These are phyloP conservation scores for Coemansia sp. DNA, from an alignment of 192 early-diverging fungal genomes.

Conservation along the genomic window DNA sequence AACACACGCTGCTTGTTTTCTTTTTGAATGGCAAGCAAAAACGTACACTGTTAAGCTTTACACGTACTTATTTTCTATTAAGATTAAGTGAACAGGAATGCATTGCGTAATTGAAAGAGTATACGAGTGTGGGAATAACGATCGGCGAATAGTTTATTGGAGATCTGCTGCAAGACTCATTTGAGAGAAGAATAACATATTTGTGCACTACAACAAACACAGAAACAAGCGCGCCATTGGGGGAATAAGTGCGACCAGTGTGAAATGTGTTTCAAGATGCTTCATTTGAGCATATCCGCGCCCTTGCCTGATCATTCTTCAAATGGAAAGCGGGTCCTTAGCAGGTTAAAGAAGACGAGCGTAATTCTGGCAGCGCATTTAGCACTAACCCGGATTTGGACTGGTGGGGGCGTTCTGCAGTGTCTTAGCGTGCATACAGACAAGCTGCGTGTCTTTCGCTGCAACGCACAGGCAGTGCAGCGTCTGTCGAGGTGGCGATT, in stretches of 20 bases:
- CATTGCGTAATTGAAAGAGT: neutral
- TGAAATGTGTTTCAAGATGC: neutral
- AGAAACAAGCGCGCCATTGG: neutral
- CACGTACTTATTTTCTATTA: neutral
- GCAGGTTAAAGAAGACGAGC: neutral
- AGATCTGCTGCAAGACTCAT: neutral
- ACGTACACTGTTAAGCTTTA: neutral
- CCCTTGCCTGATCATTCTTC: neutral
- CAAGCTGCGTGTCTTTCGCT: neutral
- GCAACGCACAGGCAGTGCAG: conserved; percentile 5
- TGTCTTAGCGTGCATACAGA: conserved; percentile 2
- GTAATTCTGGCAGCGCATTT: neutral
- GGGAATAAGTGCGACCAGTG: neutral
- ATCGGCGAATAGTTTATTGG: conserved; percentile 1
- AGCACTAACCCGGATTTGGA: neutral
- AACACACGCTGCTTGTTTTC: neutral
- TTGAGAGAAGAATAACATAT: neutral
- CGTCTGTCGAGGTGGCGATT: neutral
- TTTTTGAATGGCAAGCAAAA: neutral
- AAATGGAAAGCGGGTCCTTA: neutral
- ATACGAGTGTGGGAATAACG: neutral
- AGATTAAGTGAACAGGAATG: neutral
- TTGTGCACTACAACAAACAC: neutral
- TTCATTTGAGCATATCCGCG: neutral
- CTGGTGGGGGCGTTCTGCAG: neutral